Evolutionary conservation across 176 grass and related monocot species (phyloP), one percentile per base, ranked within the genome.

Genomic region (Pharus latifolius): DNA sequence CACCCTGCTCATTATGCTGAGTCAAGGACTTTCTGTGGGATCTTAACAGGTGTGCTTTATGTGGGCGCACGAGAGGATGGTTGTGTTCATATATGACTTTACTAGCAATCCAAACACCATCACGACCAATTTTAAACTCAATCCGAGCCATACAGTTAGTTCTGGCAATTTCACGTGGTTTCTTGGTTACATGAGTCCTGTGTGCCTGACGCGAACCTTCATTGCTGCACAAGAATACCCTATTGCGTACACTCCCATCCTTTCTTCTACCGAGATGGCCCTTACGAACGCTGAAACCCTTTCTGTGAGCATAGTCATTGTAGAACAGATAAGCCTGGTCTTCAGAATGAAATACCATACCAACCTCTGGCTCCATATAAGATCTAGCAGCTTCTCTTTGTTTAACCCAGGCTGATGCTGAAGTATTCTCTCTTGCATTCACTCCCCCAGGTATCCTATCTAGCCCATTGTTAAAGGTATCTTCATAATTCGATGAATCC

Each of bases 251-350:
- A 7, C 35, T 80, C 41, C 83, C 83, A 55, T 86, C 76, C 74
- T 75, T 80, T 80, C 76, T 86, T 18, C 83, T 69, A n/a, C 83
- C 83, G 35, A 86, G 78, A 74, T 86, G 83, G 37, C 83, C 83
- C 51, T 86, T 86, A 22, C 70, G 70, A 16, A 86, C 83, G 59
- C 84, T 81, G 53, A 81, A 87, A 71, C 84, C 81, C 71, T 77
- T 87, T 66, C 72, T 64, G 22, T 87, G 72, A 10, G 84, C 84
- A 70, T 87, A 87, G 22, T 60, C 60, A 61, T 77, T 87, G 49
- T 81, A 87, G 63, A 81, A 86, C 14, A 34, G 17, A 69, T 80
- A 86, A 11, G 83, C 83, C 55, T 76, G 76, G 50, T 86, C 83
- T 75, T 86, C 83, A 40, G 83, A 86, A 37, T 79, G 53, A 54